Evolutionary conservation across 371 early-diverging fungal genomes (phyloP), one percentile per base, ranked within the genome.

Genomic region (Lichtheimia ramosa): DNA sequence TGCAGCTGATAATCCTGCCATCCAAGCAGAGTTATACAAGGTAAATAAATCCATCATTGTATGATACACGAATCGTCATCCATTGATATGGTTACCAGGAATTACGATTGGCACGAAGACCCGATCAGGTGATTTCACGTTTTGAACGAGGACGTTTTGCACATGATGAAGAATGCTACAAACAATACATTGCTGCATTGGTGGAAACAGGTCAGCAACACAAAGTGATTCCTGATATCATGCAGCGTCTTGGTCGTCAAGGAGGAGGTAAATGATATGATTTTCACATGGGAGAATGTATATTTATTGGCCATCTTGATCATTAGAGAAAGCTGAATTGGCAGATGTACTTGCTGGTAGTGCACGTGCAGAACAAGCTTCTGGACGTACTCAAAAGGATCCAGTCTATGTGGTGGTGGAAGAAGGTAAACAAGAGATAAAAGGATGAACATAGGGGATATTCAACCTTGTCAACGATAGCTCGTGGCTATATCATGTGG

Each of bases 1-100:
- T 7, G 67, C 72, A 43, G 76, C 84, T 14, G 64, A 69, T 56
- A 82, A 89, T 63, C 65, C 89, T 2, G 53, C 64, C 10, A 77
- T 76, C 7, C 92, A 92, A 56, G 82, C 87, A 20, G 84, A 75
- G 18, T 77, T 88, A 40, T 89, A 87, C 75, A 79, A 81, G 78
- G 89, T 87, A 69, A 58, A 49, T 34, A 7, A 14, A 23, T 60
- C 40, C 20, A 59, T 24, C 16, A 51, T 21, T 25, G 14, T 1
- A 25, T 52, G 16, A 20, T 25, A 1, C 13, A 51, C 24, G n/a
- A n/a, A n/a, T n/a, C n/a, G n/a, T 15, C 25, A 15, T 16, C 18
- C 14, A 28, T 16, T 3, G n/a, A 15, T 27, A 48, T 57, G 12
- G 16, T 12, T 5, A 34, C 46, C 55, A 86, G 87, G 89, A 86